Conservation (phyloP, 345 rosid genomes). For the Eucalyptus victrix region DNA sequence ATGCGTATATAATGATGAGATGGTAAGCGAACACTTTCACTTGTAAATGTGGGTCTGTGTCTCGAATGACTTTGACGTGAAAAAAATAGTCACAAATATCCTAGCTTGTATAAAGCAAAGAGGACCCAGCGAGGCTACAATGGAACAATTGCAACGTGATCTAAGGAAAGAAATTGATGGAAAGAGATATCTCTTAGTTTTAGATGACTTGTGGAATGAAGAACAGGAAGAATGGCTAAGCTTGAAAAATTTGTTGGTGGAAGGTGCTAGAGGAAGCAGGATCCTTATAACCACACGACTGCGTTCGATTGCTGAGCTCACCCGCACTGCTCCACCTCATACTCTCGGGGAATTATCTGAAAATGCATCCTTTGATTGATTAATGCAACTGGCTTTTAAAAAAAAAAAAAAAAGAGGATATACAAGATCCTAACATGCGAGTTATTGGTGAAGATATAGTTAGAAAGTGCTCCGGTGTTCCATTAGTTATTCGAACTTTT, state of each 20-base stretch:
- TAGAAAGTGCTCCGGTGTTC: neutral
- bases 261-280: neutral
- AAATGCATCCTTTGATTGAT: accelerated
- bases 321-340: accelerated
- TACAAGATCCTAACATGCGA: neutral
- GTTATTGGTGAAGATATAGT: accelerated
- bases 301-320: accelerated
- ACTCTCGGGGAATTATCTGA: accelerated
- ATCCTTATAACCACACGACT: neutral
- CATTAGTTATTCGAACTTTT: neutral
- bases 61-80: too few species aligned
- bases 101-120: accelerated
- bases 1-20: too few species aligned
- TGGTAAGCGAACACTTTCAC: accelerated
- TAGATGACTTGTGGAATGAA: accelerated
- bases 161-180: accelerated
- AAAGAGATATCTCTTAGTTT: too few species aligned
- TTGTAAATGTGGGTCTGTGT: too few species aligned
- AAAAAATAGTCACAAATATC: too few species aligned
- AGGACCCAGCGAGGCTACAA: accelerated
- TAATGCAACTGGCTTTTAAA: neutral
- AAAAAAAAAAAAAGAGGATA: too few species aligned
- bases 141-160: accelerated
- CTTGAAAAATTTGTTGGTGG: accelerated
- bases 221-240: accelerated